phyloP scores from a whole-genome alignment of 148 eudicot genomes.

The Cornus suecica region DNA sequence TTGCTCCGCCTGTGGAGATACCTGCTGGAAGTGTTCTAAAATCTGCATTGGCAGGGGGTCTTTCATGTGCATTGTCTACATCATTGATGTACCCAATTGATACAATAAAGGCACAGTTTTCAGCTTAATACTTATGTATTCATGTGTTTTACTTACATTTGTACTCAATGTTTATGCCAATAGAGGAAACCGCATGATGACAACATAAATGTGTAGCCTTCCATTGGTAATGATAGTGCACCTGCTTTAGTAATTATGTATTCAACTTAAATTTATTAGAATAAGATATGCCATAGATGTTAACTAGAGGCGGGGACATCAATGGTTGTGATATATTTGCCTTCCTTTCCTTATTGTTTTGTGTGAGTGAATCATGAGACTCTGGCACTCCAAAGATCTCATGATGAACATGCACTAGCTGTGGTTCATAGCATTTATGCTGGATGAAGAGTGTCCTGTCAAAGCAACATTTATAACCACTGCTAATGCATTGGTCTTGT shows the following conservation, averaged over 20 bases:
- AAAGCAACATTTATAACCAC: neutral
- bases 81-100: constrained; percentile 91
- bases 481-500: neutral
- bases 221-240: neutral
- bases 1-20: constrained; percentile 86
- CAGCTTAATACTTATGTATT: constrained; percentile 4
- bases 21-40: constrained; percentile 82
- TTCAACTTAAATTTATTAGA: neutral
- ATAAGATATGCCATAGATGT: neutral
- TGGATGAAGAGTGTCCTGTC: neutral
- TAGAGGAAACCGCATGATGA: neutral
- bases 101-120: constrained; percentile 64
- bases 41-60: constrained; percentile 89
- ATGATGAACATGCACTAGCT: neutral
- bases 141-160: neutral
- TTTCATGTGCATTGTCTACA: constrained; percentile 86
- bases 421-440: neutral
- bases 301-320: neutral
- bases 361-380: neutral
- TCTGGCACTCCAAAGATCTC: neutral
- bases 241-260: neutral
- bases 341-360: neutral
- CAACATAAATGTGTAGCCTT: neutral
- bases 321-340: neutral
- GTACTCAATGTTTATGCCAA: neutral